These are phyloP conservation scores for Kazachstania viticola DNA, from an alignment of 805 yeast genomes.

Conservation along the genomic window DNA sequence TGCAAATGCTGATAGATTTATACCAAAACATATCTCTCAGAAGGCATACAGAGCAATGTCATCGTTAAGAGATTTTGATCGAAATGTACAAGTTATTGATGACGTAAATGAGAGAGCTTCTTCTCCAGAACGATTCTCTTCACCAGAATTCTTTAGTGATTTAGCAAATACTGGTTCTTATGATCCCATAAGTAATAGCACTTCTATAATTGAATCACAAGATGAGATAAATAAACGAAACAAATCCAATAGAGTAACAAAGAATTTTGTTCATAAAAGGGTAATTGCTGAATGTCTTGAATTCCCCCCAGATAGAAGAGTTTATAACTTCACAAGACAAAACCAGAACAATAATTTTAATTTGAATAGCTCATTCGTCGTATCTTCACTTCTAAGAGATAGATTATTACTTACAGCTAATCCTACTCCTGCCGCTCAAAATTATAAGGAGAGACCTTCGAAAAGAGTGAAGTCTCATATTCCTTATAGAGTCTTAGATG, in stretches of 20 bases:
- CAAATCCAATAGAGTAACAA: too few relatives aligned
- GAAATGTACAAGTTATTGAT: conserved; percentile 2
- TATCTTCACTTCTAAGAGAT: background rate
- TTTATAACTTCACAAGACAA: background rate
- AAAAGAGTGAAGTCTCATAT: conserved; percentile 27
- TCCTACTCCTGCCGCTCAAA: background rate
- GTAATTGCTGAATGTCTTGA: background rate
- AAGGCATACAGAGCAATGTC: too few relatives aligned
- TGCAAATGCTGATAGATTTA: too few relatives aligned
- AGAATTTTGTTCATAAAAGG: background rate
- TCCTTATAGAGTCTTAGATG: conserved; percentile 47
- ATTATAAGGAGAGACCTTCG: conserved; percentile 9
- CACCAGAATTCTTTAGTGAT: conserved; percentile 23
- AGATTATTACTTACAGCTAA: too few relatives aligned
- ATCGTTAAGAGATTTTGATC: conserved; percentile 8
- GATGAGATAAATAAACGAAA: background rate
- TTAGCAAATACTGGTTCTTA: conserved; percentile 16
- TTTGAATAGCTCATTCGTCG: background rate
- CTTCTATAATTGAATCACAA: conserved; percentile 1
- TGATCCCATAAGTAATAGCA: conserved; percentile 7
- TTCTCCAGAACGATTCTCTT: conserved; percentile 20
- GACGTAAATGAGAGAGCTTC: conserved; percentile 8
- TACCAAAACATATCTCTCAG: too few relatives aligned
- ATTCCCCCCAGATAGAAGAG: background rate
- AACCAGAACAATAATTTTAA: background rate